Conservation (phyloP, 2,329 filamentous ascomycete species). For the Aurifilum marmelostoma region DNA sequence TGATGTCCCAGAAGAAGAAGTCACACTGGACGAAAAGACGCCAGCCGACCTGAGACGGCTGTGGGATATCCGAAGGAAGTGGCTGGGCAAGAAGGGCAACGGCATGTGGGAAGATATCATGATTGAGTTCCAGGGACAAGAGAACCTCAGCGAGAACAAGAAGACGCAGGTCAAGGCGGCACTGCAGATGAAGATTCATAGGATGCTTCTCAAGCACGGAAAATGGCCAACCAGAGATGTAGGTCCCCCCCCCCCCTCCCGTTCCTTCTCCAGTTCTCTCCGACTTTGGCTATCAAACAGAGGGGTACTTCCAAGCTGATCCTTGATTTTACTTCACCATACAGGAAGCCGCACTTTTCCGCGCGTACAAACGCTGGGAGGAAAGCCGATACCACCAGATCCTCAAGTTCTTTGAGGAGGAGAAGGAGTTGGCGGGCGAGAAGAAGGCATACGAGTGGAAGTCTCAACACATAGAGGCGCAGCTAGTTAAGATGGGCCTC, state of each 20-base stretch:
- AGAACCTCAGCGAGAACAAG: constrained; percentile 63
- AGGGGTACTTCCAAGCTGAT: background rate
- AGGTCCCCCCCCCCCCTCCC: constrained; percentile 37
- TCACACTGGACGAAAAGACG: constrained; percentile 48
- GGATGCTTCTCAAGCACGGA: constrained; percentile 52
- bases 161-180: constrained; percentile 53
- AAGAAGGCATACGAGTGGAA: constrained; percentile 51
- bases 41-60: constrained; percentile 54
- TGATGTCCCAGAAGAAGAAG: constrained; percentile 19
- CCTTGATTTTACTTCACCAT: background rate
- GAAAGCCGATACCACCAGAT: constrained; percentile 39
- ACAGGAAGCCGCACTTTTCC: constrained; percentile 25
- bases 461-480: constrained; percentile 52
- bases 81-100: constrained; percentile 53
- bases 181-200: constrained; percentile 60
- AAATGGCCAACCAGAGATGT: constrained; percentile 56
- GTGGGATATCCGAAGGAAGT: constrained; percentile 52
- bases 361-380: constrained; percentile 25
- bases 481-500: constrained; percentile 52
- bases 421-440: constrained; percentile 54
- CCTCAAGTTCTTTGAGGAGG: constrained; percentile 42
- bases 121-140: constrained; percentile 44
- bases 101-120: constrained; percentile 63
- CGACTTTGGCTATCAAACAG: background rate
- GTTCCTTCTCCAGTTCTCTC: background rate